phyloP scores from a whole-genome alignment of 345 rosid species.

The Mercurialis annua region DNA sequence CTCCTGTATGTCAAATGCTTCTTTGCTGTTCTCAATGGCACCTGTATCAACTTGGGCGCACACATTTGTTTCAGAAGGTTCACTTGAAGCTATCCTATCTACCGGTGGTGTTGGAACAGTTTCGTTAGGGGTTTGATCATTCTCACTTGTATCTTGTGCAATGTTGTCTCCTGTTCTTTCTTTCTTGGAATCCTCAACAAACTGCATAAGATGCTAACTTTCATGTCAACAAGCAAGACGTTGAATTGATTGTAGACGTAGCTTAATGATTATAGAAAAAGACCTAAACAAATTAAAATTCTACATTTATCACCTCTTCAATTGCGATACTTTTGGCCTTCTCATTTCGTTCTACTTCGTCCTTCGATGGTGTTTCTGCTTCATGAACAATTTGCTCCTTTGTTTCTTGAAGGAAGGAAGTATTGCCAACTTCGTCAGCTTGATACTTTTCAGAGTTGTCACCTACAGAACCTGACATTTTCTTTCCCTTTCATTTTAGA shows the following conservation, averaged over 20 bases:
- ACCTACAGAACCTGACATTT: constrained; percentile 15
- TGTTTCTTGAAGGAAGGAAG: neutral
- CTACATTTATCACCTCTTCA: constrained; percentile 17
- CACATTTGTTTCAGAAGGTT: no score
- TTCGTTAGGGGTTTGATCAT: no score
- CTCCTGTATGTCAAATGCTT: neutral
- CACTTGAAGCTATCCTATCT: no score
- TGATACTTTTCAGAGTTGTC: neutral
- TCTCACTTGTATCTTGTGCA: no score
- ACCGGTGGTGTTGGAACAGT: no score
- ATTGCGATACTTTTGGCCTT: neutral
- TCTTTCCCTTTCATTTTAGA: neutral
- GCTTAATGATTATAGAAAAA: constrained; percentile 4
- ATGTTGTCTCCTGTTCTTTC: no score
- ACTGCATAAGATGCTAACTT: no score
- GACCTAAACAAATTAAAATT: no score
- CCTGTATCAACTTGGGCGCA: no score
- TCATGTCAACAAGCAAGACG: no score
- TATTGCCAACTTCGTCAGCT: constrained; percentile 7
- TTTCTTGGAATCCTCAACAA: no score
- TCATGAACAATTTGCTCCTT: constrained; percentile 5
- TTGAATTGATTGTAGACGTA: constrained; percentile 4
- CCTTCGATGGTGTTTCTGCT: constrained; percentile 6
- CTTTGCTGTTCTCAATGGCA: neutral
- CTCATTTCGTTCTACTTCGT: constrained; percentile 10